These are phyloP conservation scores for Neurospora crassa DNA, from an alignment of 2,329 filamentous ascomycete genomes.

Conservation along the genomic window DNA sequence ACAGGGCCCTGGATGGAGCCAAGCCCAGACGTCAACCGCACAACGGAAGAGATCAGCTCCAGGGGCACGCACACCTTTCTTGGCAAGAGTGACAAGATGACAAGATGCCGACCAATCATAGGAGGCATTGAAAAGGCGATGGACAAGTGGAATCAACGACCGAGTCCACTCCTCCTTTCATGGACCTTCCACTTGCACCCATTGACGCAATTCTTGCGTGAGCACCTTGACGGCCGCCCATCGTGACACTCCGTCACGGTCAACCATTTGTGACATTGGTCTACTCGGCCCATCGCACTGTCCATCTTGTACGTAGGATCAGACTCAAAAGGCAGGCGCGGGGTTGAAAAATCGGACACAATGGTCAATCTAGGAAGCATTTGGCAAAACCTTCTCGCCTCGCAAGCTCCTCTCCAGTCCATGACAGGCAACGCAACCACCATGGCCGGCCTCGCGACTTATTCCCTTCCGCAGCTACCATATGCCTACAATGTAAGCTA, in stretches of 20 bases:
- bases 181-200: neutral
- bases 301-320: neutral
- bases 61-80: neutral
- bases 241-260: neutral
- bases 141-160: neutral
- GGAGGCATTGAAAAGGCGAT: neutral
- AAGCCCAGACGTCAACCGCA: no score
- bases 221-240: neutral
- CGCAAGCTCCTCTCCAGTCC: slow-evolving; percentile 14
- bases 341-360: neutral
- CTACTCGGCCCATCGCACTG: neutral
- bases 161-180: neutral
- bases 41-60: no score
- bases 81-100: neutral
- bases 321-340: neutral
- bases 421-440: slow-evolving; percentile 12
- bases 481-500: slow-evolving; percentile 24
- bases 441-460: slow-evolving; percentile 22
- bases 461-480: slow-evolving; percentile 22
- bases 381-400: slow-evolving; percentile 17
- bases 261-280: neutral
- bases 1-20: neutral
- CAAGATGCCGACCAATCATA: neutral
- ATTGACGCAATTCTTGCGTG: neutral
- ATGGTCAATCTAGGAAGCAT: slow-evolving; percentile 19